Percentiles rank a stretch among this genome's conserved stretches.
These are phyloP conservation scores for Entrophospora sp. DNA, from an alignment of 192 early-diverging fungal species.

Conservation along the genomic window DNA sequence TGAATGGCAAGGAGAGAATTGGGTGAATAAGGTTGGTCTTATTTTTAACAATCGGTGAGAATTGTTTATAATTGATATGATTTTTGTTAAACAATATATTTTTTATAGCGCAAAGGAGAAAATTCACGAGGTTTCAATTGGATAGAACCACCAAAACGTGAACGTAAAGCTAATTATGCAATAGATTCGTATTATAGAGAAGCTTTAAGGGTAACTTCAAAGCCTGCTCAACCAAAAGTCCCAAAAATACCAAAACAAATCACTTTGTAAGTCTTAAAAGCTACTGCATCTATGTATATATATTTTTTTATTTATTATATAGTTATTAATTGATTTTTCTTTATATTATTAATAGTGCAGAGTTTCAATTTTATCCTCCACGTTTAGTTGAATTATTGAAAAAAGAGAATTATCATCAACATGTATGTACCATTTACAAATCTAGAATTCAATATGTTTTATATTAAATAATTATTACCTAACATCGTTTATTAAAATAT, in stretches of 20 bases:
- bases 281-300: not conserved
- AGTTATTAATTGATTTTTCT: not conserved
- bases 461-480: not conserved
- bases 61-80: too few species aligned
- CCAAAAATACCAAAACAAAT: conserved; percentile 60
- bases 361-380: conserved; percentile 90
- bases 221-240: conserved; percentile 42
- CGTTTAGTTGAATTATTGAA: conserved; percentile 73
- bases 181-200: conserved; percentile 92
- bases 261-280: conserved; percentile 27
- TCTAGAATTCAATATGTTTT: not conserved
- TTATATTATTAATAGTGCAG: conserved; percentile 45
- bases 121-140: conserved; percentile 61
- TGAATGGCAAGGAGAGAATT: conserved; percentile 96
- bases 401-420: conserved; percentile 67
- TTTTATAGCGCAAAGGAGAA: conserved; percentile 39
- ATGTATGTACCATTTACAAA: conserved; percentile 22
- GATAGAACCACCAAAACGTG: conserved; percentile 92
- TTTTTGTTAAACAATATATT: too few species aligned
- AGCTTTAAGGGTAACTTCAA: conserved; percentile 59
- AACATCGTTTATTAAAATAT: too few species aligned
- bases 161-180: conserved; percentile 85
- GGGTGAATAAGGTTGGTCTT: conserved; percentile 56
- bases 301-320: not conserved
- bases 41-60: too few species aligned